Evolutionary conservation across 257 asterid genomes (phyloP).

Genomic region (Ilex aquifolium): DNA sequence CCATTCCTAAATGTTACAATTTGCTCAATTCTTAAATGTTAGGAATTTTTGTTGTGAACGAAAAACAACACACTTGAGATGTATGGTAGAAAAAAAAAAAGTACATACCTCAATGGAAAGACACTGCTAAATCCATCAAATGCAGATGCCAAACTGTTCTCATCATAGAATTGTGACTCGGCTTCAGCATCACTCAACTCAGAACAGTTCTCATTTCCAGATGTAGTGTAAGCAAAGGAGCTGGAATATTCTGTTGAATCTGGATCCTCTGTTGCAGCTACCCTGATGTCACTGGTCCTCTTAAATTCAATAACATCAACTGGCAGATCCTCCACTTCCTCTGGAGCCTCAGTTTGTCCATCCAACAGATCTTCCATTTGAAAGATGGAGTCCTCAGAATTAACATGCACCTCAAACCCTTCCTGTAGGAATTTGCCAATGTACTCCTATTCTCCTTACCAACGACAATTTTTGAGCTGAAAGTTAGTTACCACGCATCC

Average conservation of each 20-base stretch:
- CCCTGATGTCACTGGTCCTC: conserved; percentile 33
- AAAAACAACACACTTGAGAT: conserved; percentile 1
- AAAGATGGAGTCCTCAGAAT: conserved; percentile 10
- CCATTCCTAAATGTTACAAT: too few relatives aligned
- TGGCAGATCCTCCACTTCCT: conserved; percentile 28
- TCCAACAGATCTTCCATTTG: conserved; percentile 23
- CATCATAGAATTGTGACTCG: conserved; percentile 62
- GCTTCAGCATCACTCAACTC: conserved; percentile 81
- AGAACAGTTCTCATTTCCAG: conserved; percentile 51
- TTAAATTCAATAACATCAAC: conserved; percentile 49
- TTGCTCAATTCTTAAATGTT: too few relatives aligned
- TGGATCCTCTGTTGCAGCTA: conserved; percentile 61
- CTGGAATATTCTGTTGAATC: conserved; percentile 89
- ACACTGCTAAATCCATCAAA: conserved; percentile 59
- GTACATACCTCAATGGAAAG: conserved; percentile 60
- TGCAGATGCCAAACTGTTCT: conserved; percentile 41
- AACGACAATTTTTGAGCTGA: too few relatives aligned
- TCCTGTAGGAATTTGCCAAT: neutral
- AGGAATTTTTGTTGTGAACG: neutral
- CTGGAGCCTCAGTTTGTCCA: conserved; percentile 28
- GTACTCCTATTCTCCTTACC: too few relatives aligned
- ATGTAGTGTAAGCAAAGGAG: conserved; percentile 64
- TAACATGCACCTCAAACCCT: conserved; percentile 16
- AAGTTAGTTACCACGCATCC: too few relatives aligned
- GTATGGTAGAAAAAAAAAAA: conserved; percentile 7